Evolutionary conservation across 78 protist genomes (phyloP), one percentile per base, ranked within the genome.

Genomic region (Salpingoeca rosetta): DNA sequence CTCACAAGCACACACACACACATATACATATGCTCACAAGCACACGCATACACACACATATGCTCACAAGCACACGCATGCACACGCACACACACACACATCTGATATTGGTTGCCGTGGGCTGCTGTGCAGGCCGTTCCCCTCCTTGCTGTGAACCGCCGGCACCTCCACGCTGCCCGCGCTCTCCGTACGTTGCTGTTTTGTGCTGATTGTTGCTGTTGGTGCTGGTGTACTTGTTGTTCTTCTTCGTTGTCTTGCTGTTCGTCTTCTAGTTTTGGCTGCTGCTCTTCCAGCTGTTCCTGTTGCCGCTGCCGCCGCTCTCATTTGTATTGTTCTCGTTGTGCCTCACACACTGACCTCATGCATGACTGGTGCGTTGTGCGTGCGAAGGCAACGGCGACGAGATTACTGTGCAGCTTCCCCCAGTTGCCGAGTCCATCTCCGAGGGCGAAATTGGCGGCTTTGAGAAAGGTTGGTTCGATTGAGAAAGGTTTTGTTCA

Each of bases 361-460:
- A 56, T 56, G 72, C 22, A 56, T 56, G n/a, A 11, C 22, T 56
- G 22, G n/a, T 22, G 22, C 72, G 11, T 56, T 22, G 76, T 26
- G 10, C 11, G 39, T 10, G 37, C 76, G 76, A 3, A 73, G 11
- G 76, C 37, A 56, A 40, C 35, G 87, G 42, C 40, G 31, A 11
- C 28, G 80, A 85, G 88, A 1, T 25, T 11, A 37, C 22, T 51
- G 43, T 85, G 36, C 2, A 7, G 31, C 17, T 40, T 24, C 88
- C 88, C 51, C 10, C 3, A 25, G 12, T 85, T 35, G 88, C 88
- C 27, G 88, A 85, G 24, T 85, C 88, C 28, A 74, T 85, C 76
- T 44, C 88, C 3, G 83, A 85, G 40, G 88, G 88, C 35, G 83
- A 44, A 2, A 12, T 85, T 22, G 28, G 78, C 37, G 7, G n/a